phyloP scores from a whole-genome alignment of 1,284 basidiomycete genomes.

The Xerocomus alliaceus region DNA sequence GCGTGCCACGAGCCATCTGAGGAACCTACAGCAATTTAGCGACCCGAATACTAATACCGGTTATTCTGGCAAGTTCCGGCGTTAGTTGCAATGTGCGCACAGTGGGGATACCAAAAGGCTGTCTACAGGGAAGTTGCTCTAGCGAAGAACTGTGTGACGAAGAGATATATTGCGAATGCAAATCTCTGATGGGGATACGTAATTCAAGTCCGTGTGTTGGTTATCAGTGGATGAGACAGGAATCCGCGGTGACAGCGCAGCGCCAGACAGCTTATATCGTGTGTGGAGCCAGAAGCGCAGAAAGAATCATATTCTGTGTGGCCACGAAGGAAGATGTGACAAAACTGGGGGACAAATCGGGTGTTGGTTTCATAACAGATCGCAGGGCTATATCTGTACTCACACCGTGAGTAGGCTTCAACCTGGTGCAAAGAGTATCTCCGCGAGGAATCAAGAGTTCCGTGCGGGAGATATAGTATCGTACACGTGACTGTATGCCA shows the following conservation, averaged over 20 bases:
- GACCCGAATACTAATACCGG: too few relatives aligned
- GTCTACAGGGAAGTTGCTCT: slow-evolving; percentile 6
- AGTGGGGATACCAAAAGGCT: slow-evolving; percentile 30
- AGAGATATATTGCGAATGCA: slow-evolving; percentile 1
- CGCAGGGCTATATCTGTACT: neutral
- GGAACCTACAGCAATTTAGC: neutral
- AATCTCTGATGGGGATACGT: neutral
- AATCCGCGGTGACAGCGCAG: slow-evolving; percentile 4
- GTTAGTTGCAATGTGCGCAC: slow-evolving; percentile 43
- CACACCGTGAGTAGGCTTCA: neutral
- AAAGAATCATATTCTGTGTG: slow-evolving; percentile 34
- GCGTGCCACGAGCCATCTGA: neutral
- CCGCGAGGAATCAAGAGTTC: slow-evolving; percentile 76
- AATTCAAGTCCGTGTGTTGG: neutral
- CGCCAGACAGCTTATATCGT: neutral
- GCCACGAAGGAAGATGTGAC: slow-evolving; percentile 28
- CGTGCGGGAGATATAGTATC: too few relatives aligned
- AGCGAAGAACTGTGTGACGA: slow-evolving; percentile 1
- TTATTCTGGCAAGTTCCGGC: slow-evolving; percentile 41
- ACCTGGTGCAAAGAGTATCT: slow-evolving; percentile 6
- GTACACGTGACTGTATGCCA: too few relatives aligned
- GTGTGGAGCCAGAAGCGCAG: slow-evolving; percentile 31
- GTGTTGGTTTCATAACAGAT: neutral
- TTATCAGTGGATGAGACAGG: neutral
- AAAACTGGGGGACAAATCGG: slow-evolving; percentile 11